A percentile compares a stretch with the other conserved stretches of the same genome.
phyloP scores from a whole-genome alignment of 305 asterid species.

The Solanum hybrid region DNA sequence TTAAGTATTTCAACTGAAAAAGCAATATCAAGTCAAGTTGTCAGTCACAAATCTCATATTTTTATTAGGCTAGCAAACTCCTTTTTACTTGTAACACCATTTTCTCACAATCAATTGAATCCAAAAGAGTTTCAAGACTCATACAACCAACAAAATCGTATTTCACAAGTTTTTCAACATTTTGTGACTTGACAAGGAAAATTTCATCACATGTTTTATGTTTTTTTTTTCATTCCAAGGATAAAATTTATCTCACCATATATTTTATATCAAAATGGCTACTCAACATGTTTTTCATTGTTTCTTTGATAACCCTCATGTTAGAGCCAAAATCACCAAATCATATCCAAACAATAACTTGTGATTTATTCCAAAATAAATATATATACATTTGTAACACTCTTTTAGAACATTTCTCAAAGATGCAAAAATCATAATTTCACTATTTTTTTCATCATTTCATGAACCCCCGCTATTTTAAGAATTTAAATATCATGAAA shows the following conservation, averaged over 20 bases:
- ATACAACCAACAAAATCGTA: neutral
- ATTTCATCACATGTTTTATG: neutral
- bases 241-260: neutral
- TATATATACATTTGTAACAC: too few relatives aligned
- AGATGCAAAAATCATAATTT: neutral
- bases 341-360: neutral
- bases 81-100: neutral
- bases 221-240: too few relatives aligned
- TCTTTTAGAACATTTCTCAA: neutral
- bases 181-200: neutral
- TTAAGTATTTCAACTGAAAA: too few relatives aligned
- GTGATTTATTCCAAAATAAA: neutral
- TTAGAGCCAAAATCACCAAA: neutral
- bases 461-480: neutral
- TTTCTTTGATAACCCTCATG: neutral
- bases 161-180: neutral
- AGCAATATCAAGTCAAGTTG: too few relatives aligned
- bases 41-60: too few relatives aligned
- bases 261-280: neutral
- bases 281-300: neutral
- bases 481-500: neutral
- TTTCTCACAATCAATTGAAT: neutral
- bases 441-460: neutral
- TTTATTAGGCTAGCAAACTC: neutral
- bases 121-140: neutral